These are phyloP conservation scores for Cupressus sempervirens DNA, from an alignment of 75 land plant genomes.

Conservation along the genomic window DNA sequence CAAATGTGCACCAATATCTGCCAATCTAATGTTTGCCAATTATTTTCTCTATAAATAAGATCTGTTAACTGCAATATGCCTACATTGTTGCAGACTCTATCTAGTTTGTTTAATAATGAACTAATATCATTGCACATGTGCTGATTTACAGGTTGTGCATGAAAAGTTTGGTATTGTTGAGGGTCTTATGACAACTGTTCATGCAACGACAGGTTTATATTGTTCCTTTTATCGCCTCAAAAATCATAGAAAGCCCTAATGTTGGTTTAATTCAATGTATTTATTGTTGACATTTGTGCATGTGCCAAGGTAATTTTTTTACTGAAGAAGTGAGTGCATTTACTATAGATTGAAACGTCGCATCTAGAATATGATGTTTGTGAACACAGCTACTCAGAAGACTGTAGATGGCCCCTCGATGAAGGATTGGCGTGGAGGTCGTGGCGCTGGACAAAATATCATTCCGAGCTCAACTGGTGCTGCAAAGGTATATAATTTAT, in stretches of 20 bases:
- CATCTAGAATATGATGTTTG: not conserved
- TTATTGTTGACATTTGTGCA: not conserved
- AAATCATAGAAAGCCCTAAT: not conserved
- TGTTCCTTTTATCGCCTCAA: not conserved
- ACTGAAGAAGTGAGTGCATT: not conserved
- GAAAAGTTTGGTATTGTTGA: slow-evolving; percentile 48
- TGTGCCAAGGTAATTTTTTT: not conserved
- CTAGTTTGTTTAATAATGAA: not conserved
- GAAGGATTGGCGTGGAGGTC: slow-evolving; percentile 33
- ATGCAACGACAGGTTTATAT: slow-evolving; percentile 39
- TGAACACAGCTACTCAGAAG: slow-evolving; percentile 25
- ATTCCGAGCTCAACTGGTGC: slow-evolving; percentile 33
- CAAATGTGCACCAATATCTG: not conserved
- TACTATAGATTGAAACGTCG: not conserved
- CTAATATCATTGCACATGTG: not conserved
- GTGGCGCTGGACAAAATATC: slow-evolving; percentile 28
- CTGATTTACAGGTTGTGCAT: slow-evolving; percentile 31
- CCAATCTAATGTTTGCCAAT: not conserved
- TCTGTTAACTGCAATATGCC: not conserved
- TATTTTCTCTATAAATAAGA: not conserved
- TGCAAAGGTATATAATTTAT: slow-evolving; percentile 15
- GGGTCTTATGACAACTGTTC: slow-evolving; percentile 54
- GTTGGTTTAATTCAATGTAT: not conserved
- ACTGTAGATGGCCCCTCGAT: slow-evolving; percentile 29
- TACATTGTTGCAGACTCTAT: not conserved